Evolutionary conservation across 1,284 basidiomycete species (phyloP), one percentile per base, ranked within the genome.

Genomic region (Rhodofomes roseus): DNA sequence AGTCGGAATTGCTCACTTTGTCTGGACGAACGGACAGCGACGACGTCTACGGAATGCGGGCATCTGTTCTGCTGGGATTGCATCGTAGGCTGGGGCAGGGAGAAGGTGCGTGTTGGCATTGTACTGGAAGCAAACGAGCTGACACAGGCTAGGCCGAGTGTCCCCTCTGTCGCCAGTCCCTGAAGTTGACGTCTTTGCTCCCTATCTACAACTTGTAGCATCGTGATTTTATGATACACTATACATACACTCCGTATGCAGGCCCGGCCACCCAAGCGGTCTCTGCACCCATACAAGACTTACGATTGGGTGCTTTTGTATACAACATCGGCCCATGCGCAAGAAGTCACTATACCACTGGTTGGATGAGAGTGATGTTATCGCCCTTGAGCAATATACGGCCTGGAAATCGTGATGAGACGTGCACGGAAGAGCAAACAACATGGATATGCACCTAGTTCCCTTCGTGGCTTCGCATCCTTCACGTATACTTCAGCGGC

Each of bases 61-160:
- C 95, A 97, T 75, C 74, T 96, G 50, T 97, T 96, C 74, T 96
- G 94, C 70, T 98, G 95, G 95, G 85, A 81, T 62, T 98, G 95
- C 71, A 92, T 97, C 55, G 83, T 90, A 51, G 86, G 90, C 53
- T 92, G 95, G 95, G 85, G 87, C 9, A 79, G 90, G 68, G 95
- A 97, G 74, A 97, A 96, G 85, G 86, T 86, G 60, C 59, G 60
- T 31, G 22, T 16, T 31, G 36, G 51, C 51, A 55, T 51, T 16
- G 31, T 22, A 16, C 36, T 34, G 58, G n/a, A 14, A 39, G 4
- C 25, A 29, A 50, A 18, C 11, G 11, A 41, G 18, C 44, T 57
- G 18, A 53, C n/a, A 41, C 5, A 41, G 11, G 20, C 23, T 63
- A 92, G 91, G 81, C 90, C 7, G 93, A 95, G 74, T 96, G 93